These are phyloP conservation scores for Lolium rigidum DNA, from an alignment of 176 grass and related monocot genomes.

Conservation along the genomic window DNA sequence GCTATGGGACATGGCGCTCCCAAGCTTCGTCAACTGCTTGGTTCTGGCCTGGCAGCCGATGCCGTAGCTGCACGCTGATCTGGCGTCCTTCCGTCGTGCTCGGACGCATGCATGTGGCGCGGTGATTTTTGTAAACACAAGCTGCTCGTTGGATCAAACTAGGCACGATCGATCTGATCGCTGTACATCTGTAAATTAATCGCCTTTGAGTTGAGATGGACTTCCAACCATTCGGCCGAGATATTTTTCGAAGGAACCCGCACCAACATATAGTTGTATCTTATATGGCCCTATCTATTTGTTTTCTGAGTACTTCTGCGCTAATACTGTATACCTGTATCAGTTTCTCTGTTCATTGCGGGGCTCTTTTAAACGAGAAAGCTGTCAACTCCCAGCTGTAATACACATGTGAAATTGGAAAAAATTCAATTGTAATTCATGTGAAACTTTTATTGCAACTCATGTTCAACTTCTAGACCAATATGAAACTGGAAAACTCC, in stretches of 20 bases:
- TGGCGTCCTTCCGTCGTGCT: not conserved
- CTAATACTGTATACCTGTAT: not conserved
- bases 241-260: not conserved
- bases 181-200: conserved; percentile 47
- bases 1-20: conserved; percentile 27
- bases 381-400: too few species aligned
- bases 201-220: not conserved
- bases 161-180: conserved; percentile 26
- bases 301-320: not conserved
- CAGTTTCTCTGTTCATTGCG: too few species aligned
- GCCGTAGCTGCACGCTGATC: conserved; percentile 54
- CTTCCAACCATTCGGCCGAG: conserved; percentile 15
- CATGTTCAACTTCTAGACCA: too few species aligned
- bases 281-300: not conserved
- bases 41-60: conserved; percentile 46
- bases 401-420: too few species aligned
- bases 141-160: conserved; percentile 23
- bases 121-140: conserved; percentile 45
- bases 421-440: too few species aligned
- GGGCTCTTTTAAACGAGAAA: too few species aligned
- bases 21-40: conserved; percentile 64
- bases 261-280: too few species aligned
- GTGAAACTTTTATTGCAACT: too few species aligned
- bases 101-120: conserved; percentile 31
- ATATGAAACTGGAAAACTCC: too few species aligned